Evolutionary conservation across 1,284 basidiomycete species (phyloP).

Genomic region (Vanrija sp.): DNA sequence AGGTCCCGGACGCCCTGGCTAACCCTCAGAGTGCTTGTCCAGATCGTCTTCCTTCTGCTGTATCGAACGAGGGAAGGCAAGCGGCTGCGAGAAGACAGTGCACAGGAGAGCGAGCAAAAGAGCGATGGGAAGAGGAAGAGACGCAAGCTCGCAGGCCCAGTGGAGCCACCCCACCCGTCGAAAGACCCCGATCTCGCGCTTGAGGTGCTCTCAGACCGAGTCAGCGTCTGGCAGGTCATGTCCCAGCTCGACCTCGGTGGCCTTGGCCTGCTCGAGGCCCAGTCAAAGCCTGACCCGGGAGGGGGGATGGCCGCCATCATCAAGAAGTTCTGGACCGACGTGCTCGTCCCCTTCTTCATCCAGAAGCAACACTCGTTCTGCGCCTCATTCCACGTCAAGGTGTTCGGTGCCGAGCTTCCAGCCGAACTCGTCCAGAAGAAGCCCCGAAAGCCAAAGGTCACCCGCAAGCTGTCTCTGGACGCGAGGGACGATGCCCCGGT

Average conservation of each 20-base stretch:
- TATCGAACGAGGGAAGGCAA: constrained; percentile 18
- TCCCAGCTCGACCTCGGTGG: constrained; percentile 32
- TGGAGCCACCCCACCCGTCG: constrained; percentile 6
- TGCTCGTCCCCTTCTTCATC: constrained; percentile 22
- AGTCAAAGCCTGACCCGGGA: constrained; percentile 9
- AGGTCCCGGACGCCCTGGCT: neutral
- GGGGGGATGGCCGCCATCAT: constrained; percentile 13
- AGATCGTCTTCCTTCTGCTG: constrained; percentile 32
- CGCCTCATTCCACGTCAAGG: constrained; percentile 33
- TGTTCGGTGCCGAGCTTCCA: constrained; percentile 36
- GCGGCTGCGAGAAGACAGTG: constrained; percentile 9
- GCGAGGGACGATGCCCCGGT: neutral
- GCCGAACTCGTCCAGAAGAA: constrained; percentile 29
- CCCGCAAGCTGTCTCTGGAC: constrained; percentile 16
- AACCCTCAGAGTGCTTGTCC: constrained; percentile 31
- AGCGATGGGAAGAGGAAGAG: constrained; percentile 10
- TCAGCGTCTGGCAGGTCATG: constrained; percentile 43
- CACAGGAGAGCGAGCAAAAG: constrained; percentile 10
- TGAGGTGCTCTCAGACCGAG: constrained; percentile 36
- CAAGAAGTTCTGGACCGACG: constrained; percentile 26
- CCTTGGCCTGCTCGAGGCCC: neutral
- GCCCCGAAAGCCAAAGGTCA: constrained; percentile 36
- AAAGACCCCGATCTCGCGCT: constrained; percentile 26
- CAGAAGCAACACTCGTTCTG: constrained; percentile 22
- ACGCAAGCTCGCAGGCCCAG: neutral